Evolutionary conservation across 257 asterid genomes (phyloP), one percentile per base, ranked within the genome.

Genomic region (Nicotiana tabacum): DNA sequence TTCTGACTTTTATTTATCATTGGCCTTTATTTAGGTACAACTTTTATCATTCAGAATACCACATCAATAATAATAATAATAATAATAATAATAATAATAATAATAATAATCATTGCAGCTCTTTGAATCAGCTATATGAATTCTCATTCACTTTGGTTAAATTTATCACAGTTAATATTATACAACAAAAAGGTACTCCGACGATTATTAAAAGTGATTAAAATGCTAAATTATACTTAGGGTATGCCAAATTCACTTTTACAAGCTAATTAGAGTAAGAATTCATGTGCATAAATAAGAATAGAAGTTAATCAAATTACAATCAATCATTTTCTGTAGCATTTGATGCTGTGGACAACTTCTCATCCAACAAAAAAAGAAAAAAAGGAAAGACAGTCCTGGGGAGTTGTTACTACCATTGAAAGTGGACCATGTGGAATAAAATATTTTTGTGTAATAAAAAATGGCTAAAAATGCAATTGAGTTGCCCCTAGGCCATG

Each of bases 401-500:
- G 80, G 80, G 80, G 62, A 74, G 80, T 74, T 48, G 62, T 7
- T 74, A 48, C 43, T 24, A 7, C 80, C 80, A 48, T 74, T 48
- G 80, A 48, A 24, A 48, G 80, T 74, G 62, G 62, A 74, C 62
- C 80, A 48, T 74, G 15, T 46, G 15, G 80, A 74, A 46, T 74
- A 74, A 24, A 74, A 48, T 46, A 46, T 74, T 74, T 48, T 57
- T 27, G 29, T 74, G 15, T 74, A 74, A 48, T 74, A 48, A 74
- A 24, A 48, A 74, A 24, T 74, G 79, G 33, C 24, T 13, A 74
- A 74, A 74, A 48, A 24, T 24, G 3, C 43, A 27, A 74, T 74
- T 74, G 60, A 74, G 43, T 48, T 74, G 80, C 51, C 80, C 6
- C 27, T 12, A 24, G 62, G 27, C 29, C 43, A 79, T 83, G 46